Conservation (phyloP, 768 basidiomycete genomes). For the Trametes villosa region DNA sequence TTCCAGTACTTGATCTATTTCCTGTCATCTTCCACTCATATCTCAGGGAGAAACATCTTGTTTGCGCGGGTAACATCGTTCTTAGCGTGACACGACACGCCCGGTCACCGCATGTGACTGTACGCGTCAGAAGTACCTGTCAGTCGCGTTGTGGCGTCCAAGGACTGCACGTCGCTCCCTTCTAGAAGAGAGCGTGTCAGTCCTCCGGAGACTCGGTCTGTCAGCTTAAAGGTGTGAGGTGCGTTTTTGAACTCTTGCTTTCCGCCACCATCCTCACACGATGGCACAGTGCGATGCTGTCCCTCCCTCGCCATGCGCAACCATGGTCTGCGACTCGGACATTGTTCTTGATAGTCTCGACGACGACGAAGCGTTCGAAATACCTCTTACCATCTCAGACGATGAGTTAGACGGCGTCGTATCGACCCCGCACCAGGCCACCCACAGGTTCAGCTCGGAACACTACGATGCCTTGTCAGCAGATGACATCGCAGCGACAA, state of each 20-base stretch:
- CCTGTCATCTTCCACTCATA: neutral
- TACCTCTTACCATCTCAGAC: constrained; percentile 2
- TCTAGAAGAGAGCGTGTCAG: no score
- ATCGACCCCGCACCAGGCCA: neutral
- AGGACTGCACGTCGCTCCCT: no score
- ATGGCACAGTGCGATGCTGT: no score
- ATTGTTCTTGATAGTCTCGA: no score
- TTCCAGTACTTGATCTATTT: neutral
- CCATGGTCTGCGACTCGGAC: no score
- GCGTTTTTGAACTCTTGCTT: no score
- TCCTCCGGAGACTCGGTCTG: no score
- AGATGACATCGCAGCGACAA: neutral
- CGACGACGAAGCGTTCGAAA: constrained; percentile 1
- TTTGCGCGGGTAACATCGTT: neutral
- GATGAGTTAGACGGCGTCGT: neutral
- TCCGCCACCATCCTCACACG: no score
- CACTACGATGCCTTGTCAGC: neutral
- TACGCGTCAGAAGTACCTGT: constrained; percentile 10
- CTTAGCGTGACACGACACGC: constrained; percentile 16
- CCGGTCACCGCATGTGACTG: constrained; percentile 18
- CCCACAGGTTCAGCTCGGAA: neutral
- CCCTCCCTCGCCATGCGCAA: no score
- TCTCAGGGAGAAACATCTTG: neutral
- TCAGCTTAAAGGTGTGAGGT: no score
- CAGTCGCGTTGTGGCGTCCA: neutral